These are phyloP conservation scores for Gardenia jasminoides DNA, from an alignment of 257 asterid species.

Conservation along the genomic window DNA sequence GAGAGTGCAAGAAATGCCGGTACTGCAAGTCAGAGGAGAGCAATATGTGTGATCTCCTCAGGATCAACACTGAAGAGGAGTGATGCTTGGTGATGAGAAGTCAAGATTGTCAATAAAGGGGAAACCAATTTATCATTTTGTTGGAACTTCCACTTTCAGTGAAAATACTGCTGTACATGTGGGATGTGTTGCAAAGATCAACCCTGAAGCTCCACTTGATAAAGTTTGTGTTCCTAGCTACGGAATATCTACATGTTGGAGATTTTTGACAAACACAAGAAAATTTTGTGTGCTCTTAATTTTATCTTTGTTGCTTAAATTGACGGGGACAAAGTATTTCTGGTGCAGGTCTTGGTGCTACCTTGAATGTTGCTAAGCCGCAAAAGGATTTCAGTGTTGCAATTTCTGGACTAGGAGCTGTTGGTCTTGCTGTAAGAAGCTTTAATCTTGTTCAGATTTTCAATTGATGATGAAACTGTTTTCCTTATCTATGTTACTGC, in stretches of 20 bases:
- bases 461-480: no score
- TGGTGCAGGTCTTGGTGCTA: conserved; percentile 12
- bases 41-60: not conserved
- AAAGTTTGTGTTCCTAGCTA: not conserved
- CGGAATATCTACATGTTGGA: conserved; percentile 3
- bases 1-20: not conserved
- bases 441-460: no score
- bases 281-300: no score
- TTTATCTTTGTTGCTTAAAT: not conserved
- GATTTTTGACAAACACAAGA: no score
- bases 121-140: conserved; percentile 1
- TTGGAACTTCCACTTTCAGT: not conserved
- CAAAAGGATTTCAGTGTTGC: not conserved
- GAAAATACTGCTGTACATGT: not conserved
- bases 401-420: conserved; percentile 10
- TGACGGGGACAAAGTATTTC: no score
- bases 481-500: not conserved
- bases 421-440: conserved; percentile 10
- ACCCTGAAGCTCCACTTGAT: not conserved
- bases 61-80: conserved; percentile 1
- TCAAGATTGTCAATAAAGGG: not conserved
- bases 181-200: conserved; percentile 4
- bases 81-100: not conserved
- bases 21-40: not conserved
- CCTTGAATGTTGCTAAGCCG: conserved; percentile 6